Evolutionary conservation across 106 monocot genomes (phyloP).

Genomic region (Dendrobium chrysotoxum): DNA sequence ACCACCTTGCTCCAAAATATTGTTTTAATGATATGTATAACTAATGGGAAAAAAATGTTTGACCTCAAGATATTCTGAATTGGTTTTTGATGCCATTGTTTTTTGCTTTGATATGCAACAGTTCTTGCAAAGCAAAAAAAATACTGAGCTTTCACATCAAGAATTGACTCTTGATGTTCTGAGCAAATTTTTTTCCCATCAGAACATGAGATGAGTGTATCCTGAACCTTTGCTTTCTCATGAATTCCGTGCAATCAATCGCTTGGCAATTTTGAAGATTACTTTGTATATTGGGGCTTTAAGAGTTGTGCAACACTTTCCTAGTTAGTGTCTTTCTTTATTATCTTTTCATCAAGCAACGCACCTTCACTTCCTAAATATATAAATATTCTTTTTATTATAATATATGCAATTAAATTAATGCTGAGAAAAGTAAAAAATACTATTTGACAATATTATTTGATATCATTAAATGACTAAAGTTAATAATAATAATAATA

Average conservation of each 20-base stretch:
- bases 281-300: not conserved
- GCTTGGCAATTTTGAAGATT: not conserved
- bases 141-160: not conserved
- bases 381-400: not conserved
- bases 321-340: not conserved
- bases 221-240: not conserved
- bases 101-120: too few species aligned
- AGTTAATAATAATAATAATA: too few species aligned
- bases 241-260: not conserved
- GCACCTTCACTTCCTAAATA: not conserved
- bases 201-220: too few species aligned
- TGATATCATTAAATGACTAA: too few species aligned
- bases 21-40: not conserved
- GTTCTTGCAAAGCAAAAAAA: not conserved
- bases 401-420: too few species aligned
- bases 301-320: not conserved
- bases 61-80: not conserved
- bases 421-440: too few species aligned
- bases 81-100: not conserved
- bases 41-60: not conserved
- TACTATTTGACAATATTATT: too few species aligned
- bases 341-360: not conserved
- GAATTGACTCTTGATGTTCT: too few species aligned
- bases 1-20: not conserved
- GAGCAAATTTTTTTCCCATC: too few species aligned